Base-by-base conservation (phyloP, 2,329 filamentous ascomycete genomes). In the Xylariaceae sp. region DNA sequence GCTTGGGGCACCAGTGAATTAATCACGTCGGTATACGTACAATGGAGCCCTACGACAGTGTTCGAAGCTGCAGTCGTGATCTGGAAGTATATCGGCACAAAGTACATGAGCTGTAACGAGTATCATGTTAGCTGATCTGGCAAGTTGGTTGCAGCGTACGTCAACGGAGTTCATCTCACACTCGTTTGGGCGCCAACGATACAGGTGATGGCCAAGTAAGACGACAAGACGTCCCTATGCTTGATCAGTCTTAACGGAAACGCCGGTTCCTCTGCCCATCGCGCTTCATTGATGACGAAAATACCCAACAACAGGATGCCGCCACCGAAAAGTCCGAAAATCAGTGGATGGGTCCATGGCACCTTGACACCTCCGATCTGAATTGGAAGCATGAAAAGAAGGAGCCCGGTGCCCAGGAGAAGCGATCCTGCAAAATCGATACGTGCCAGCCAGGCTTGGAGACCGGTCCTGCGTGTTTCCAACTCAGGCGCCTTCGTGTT, bases 31-130 rank as follows among this genome's bases (percentile, higher is more conserved):
- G 47, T 8, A 30, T 30, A 50, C 48, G 11, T 50, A 50, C 48
- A 74, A 65, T 89, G 84, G 0, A 81, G 72, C 0, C 81, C 81
- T 0, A 87, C 85, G 1, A 76, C 73, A 0, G 86, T 84, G 50
- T 81, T 84, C 0, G 82, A 84, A 2, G 79, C 80, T 0, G 77
- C 74, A 4, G 80, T 74, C 0, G 86, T 86, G 0, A 87, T 80
- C 59, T 88, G 84, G 63, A 90, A 90, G 72, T 90, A 90, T 0
- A 90, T 72, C 0, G 88, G 88, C 0, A 89, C 80, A 0, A 81
- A 80, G 56, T 85, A 86, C 82, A 89, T 85, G 68, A 86, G 76
- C 73, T 78, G 2, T 2, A 15, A 18, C 4, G 17, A 13, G 5
- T 2, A 17, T 37, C 60, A 49, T 9, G 53, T 63, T 52, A 47